Percentiles rank a stretch among this genome's conserved stretches.
These are phyloP conservation scores for Gentiana dahurica DNA, from an alignment of 257 asterid species.

Conservation along the genomic window DNA sequence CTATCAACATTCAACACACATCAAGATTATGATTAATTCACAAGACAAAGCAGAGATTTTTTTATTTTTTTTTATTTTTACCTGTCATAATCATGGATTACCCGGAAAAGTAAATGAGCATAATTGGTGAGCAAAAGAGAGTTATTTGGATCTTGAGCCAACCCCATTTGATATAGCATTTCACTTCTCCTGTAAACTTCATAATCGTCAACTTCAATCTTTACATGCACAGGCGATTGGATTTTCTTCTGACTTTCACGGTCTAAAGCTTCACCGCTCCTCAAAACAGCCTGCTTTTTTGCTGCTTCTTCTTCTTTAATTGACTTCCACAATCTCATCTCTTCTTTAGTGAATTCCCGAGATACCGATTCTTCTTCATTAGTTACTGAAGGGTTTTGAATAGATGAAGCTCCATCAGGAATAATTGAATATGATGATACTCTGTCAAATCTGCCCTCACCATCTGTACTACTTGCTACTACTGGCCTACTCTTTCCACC, in stretches of 20 bases:
- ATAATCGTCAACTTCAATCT: slow-evolving; percentile 45
- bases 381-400: slow-evolving; percentile 25
- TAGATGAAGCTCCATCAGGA: slow-evolving; percentile 36
- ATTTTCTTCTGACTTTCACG: slow-evolving; percentile 44
- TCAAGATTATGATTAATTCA: slow-evolving; percentile 10
- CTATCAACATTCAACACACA: slow-evolving; percentile 13
- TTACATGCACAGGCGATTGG: slow-evolving; percentile 59
- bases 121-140: slow-evolving; percentile 76
- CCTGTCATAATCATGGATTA: slow-evolving; percentile 79
- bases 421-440: slow-evolving; percentile 18
- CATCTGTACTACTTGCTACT: slow-evolving; percentile 58
- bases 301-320: slow-evolving; percentile 68
- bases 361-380: slow-evolving; percentile 48
- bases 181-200: slow-evolving; percentile 41
- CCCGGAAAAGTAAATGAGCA: slow-evolving; percentile 84
- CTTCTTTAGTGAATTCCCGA: slow-evolving; percentile 28
- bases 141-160: slow-evolving; percentile 63
- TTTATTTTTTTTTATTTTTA: slow-evolving; percentile 12
- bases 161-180: slow-evolving; percentile 41
- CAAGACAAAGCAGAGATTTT: slow-evolving; percentile 5
- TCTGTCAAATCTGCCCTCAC: slow-evolving; percentile 63
- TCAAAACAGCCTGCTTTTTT: slow-evolving; percentile 26
- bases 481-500: slow-evolving; percentile 57
- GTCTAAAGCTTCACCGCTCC: slow-evolving; percentile 44
- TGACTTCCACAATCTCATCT: slow-evolving; percentile 52